phyloP scores from a whole-genome alignment of 768 basidiomycete genomes.

The Termitomyces sp. region DNA sequence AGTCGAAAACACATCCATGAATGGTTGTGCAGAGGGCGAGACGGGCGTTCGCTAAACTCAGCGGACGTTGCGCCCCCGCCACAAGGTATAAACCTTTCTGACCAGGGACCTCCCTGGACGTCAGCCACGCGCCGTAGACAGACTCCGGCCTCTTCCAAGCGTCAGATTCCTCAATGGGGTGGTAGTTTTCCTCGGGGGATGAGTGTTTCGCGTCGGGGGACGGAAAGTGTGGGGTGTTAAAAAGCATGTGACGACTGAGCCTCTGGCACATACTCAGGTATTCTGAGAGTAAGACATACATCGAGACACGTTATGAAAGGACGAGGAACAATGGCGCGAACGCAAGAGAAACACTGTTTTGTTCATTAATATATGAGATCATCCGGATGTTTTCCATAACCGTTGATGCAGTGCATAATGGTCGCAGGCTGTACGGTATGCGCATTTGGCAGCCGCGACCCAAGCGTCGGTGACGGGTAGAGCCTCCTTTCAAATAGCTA shows the following conservation, averaged over 20 bases:
- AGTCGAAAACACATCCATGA: slow-evolving; percentile 51
- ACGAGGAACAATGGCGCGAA: slow-evolving; percentile 21
- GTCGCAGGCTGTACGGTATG: slow-evolving; percentile 39
- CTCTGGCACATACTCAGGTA: slow-evolving; percentile 39
- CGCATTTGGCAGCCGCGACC: slow-evolving; percentile 47
- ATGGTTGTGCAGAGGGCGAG: slow-evolving; percentile 55
- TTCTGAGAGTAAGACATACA: slow-evolving; percentile 32
- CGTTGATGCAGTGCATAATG: slow-evolving; percentile 43
- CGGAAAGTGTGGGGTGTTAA: slow-evolving; percentile 34
- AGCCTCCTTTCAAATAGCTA: slow-evolving; percentile 38
- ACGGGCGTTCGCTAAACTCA: slow-evolving; percentile 53
- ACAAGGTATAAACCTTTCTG: slow-evolving; percentile 47
- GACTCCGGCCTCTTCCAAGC: slow-evolving; percentile 25
- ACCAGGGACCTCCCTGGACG: slow-evolving; percentile 51
- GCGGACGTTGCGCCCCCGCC: slow-evolving; percentile 69
- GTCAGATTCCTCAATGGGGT: slow-evolving; percentile 6
- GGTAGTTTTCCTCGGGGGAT: slow-evolving; percentile 10
- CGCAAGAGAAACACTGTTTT: slow-evolving; percentile 20
- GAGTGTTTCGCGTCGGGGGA: slow-evolving; percentile 23
- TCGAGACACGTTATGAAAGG: slow-evolving; percentile 26
- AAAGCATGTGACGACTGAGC: slow-evolving; percentile 34
- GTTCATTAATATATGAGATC: slow-evolving; percentile 44
- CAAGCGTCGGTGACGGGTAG: slow-evolving; percentile 28
- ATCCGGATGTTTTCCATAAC: slow-evolving; percentile 46
- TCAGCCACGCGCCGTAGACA: slow-evolving; percentile 55